Evolutionary conservation across 2,329 filamentous ascomycete genomes (phyloP), one percentile per base, ranked within the genome.

Genomic region (Aspergillus fructus): DNA sequence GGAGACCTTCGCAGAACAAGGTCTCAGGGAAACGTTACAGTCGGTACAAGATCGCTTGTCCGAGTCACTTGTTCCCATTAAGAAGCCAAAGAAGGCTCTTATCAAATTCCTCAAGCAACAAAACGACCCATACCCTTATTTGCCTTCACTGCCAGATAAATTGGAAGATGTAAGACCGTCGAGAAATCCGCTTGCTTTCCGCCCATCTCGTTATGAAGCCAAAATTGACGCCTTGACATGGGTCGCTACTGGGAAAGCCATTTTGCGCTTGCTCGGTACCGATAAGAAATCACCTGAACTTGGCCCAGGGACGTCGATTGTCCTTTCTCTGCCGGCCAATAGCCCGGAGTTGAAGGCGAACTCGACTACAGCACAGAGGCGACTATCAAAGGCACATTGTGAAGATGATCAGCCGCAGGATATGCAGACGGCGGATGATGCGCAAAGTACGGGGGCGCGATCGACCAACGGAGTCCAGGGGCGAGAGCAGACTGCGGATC

Each of bases 41-140:
- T 74, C 77, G 24, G 68, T 88, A 3, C 73, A 82, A 54, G 85
- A 88, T 67, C 77, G 76, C 42, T 70, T 87, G 13, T 85, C 84
- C 9, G 68, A 81, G 23, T 71, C 78, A 41, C 81, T 84, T 63
- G 70, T 78, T 5, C 81, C 83, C 3, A 65, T 81, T 3, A 79
- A 79, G 41, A 74, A 75, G 24, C 77, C 79, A 59, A 82, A 79
- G 59, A 81, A 80, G 60, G 77, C 78, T 47, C 72, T 86, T 12
- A 78, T 81, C 12, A 77, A 75, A 45, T 74, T 79, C 27, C 69
- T 87, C n/a, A 81, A 78, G 64, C 77, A 76, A 47, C 80, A 81
- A 42, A 74, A 83, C 40, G 82, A 85, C 66, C 79, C 81, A 1
- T 86, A 83, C 64, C 74, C 75, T 50, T 75, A 76, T 64, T 66